Base-by-base conservation (phyloP, 441 rosid species). In the Syzygium syzygioides region DNA sequence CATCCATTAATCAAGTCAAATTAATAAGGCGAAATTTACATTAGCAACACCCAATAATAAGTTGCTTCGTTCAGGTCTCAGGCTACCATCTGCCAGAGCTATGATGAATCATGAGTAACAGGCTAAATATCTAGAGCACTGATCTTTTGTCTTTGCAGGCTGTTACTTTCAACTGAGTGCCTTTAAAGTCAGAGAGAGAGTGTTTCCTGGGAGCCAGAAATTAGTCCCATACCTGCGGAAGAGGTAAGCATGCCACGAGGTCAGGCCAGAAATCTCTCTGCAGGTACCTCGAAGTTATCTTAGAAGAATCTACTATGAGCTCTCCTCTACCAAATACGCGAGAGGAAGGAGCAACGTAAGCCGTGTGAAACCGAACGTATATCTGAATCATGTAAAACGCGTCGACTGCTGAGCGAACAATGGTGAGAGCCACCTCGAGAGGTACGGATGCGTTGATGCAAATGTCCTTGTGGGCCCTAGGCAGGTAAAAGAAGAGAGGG, bases 321-420 rank as follows among this genome's bases (percentile, higher is more conserved):
- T 94, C 95, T 62, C 96, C 97, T 94, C 97, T 92, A 86, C 96
- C 96, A 60, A 94, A 90, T 14, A 94, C 95, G n/a, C 94, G 95
- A 84, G 96, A 94, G 30, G 97, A 93, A 85, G 95, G 94, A 90
- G 95, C 97, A 32, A 94, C 91, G 85, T 92, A 93, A 88, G 95
- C 95, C 14, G 94, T 95, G 60, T 93, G 92, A 88, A 93, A 93
- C 59, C 92, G 91, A 86, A 95, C 64, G 56, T 91, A 91, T 68
- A 94, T 93, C 86, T 92, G 94, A 86, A 91, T 62, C 6, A 91
- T 57, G 92, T 94, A 94, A 86, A 94, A 94, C 56, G 87, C 87
- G 90, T 94, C 96, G 28, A 91, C 93, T 13, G 87, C 34, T 9
- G 95, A 89, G 41, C 97, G 92, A 52, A 93, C 57, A 50, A 89